Base-by-base conservation (phyloP, 108 stramenopile species). In the Stephanodiscus triporus region DNA sequence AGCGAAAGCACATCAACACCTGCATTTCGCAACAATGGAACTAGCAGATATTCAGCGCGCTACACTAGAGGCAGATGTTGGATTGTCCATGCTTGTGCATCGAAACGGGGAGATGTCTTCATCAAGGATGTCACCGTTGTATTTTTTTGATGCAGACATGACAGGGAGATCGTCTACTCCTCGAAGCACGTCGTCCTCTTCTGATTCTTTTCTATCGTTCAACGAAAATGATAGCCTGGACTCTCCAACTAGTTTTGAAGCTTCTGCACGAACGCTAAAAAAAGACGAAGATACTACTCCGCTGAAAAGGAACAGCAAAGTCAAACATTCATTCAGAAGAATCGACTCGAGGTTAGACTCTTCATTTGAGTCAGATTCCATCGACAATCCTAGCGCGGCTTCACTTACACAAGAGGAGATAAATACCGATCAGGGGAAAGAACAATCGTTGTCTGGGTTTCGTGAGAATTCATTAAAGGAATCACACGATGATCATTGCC, bases 11-110 rank as follows among this genome's bases (percentile, higher is more conserved):
- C 42, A 80, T 45, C 55, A 80, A 29, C 67, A 80, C 16, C 69
- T 80, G 54, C 67, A 73, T 36, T 72, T 68, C 17, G 72, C 79
- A 37, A 63, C 50, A 3, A 32, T 69, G 43, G 79, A 80, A 67
- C 32, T 80, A 23, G 79, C 40, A 7, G 72, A 64, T 53, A 29
- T 73, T 7, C 61, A 80, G 38, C 72, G 72, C 5, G 29, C 54
- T 47, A 62, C 68, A 58, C 17, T 73, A 16, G 67, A 73, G 27
- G 79, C 34, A n/a, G 72, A 73, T 20, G 57, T 64, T 58, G 68
- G 64, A 49, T 54, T 76, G 20, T 63, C 59, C 24, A 51, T 57
- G 17, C 27, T 76, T 20, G 16, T 32, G 6, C 68, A 63, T 16
- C 54, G 43, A 24, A 54, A 43, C n/a, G 16, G 42, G 53, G 47